phyloP scores from a whole-genome alignment of 352 stramenopile genomes.

The Phytophthora lateralis region DNA sequence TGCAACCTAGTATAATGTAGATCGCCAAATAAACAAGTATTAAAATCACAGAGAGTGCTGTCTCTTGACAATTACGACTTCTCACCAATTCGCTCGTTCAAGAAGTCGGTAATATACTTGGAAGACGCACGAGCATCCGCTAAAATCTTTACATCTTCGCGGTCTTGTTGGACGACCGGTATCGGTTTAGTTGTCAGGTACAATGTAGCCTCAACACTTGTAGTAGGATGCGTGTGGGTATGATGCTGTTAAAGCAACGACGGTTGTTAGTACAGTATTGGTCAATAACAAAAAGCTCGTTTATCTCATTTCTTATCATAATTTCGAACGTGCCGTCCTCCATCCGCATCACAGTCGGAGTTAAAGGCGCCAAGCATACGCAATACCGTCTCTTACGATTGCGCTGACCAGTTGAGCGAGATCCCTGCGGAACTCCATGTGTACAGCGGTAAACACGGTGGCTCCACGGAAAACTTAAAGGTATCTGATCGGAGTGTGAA shows the following conservation, averaged over 20 bases:
- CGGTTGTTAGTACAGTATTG: neutral
- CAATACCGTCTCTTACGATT: neutral
- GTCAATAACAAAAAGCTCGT: neutral
- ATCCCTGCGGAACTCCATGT: neutral
- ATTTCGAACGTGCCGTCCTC: neutral
- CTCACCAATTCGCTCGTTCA: slow-evolving; percentile 14
- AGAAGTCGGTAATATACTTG: slow-evolving; percentile 1
- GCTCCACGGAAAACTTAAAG: neutral
- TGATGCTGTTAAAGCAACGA: neutral
- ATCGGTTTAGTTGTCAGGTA: neutral
- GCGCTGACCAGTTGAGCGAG: neutral
- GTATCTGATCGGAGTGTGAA: neutral
- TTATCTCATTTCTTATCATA: neutral
- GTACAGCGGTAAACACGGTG: neutral
- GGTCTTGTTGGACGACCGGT: slow-evolving; percentile 6
- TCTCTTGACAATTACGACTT: neutral
- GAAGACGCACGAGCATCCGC: slow-evolving; percentile 4
- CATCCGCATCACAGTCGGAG: neutral
- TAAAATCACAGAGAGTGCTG: neutral
- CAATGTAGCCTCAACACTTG: neutral
- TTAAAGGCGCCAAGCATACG: neutral
- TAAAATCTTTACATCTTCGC: slow-evolving; percentile 10
- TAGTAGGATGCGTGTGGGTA: neutral
- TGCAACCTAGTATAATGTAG: neutral
- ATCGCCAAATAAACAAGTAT: neutral